phyloP scores from a whole-genome alignment of 1,284 basidiomycete species.

The Naganishia albida region DNA sequence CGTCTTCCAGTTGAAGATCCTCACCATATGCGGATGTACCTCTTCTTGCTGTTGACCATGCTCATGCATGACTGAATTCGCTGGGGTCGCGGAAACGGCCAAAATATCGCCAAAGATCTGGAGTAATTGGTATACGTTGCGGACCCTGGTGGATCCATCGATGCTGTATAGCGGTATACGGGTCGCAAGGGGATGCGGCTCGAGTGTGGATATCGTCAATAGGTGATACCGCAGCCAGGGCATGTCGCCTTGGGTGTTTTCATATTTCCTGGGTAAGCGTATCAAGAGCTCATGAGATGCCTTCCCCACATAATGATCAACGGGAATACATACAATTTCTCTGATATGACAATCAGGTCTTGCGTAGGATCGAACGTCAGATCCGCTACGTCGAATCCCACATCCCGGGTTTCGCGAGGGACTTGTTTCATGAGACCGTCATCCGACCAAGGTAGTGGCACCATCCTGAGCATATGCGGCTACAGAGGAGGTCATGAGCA shows the following conservation, averaged over 20 bases:
- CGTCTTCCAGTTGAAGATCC: slow-evolving; percentile 54
- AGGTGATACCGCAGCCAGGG: slow-evolving; percentile 47
- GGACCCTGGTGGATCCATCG: slow-evolving; percentile 3
- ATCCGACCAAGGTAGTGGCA: slow-evolving; percentile 46
- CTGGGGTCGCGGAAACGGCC: slow-evolving; percentile 43
- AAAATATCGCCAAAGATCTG: slow-evolving; percentile 52
- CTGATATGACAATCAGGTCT: slow-evolving; percentile 51
- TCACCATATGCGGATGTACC: slow-evolving; percentile 34
- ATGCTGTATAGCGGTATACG: slow-evolving; percentile 42
- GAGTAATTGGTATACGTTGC: slow-evolving; percentile 41
- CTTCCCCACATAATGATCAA: neutral
- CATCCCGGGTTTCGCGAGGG: slow-evolving; percentile 35
- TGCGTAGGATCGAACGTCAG: slow-evolving; percentile 54
- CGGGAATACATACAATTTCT: slow-evolving; percentile 41
- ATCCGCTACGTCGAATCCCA: slow-evolving; percentile 49
- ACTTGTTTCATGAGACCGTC: slow-evolving; percentile 40
- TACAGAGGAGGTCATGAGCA: slow-evolving; percentile 9
- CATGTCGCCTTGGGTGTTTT: slow-evolving; percentile 36
- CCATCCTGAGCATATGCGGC: slow-evolving; percentile 41
- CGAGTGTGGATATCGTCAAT: slow-evolving; percentile 45
- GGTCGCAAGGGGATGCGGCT: slow-evolving; percentile 48
- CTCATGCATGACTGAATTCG: neutral
- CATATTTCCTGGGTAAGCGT: slow-evolving; percentile 14
- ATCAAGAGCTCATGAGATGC: neutral
- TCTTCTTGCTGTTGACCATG: slow-evolving; percentile 48